Percentiles rank a stretch among this genome's conserved stretches.
phyloP scores from a whole-genome alignment of 2,329 filamentous ascomycete genomes.

The Hysterium pulicare region DNA sequence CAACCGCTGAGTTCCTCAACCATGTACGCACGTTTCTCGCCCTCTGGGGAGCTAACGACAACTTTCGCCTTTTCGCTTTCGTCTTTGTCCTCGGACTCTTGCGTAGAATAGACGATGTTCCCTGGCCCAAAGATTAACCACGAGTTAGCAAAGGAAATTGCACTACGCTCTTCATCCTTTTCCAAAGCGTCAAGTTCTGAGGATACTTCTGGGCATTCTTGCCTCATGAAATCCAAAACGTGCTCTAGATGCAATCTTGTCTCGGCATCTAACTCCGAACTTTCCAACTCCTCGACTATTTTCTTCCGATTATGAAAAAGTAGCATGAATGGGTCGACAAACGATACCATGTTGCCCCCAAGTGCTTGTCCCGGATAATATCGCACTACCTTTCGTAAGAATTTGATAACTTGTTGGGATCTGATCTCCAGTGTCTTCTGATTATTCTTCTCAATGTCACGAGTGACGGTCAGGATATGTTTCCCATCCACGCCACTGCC shows the following conservation, averaged over 20 bases:
- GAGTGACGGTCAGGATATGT: slow-evolving; percentile 1
- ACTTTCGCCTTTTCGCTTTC: not conserved
- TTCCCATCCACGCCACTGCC: not conserved
- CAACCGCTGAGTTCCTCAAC: not conserved
- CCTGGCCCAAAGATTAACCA: not conserved
- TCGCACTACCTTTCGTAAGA: not conserved
- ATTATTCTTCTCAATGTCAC: not conserved
- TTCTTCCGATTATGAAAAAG: slow-evolving; percentile 1
- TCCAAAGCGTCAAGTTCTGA: not conserved
- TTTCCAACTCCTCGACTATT: not conserved
- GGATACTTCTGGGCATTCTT: not conserved
- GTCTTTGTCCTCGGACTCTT: slow-evolving; percentile 1
- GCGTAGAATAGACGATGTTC: not conserved
- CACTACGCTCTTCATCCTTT: not conserved
- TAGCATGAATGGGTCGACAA: slow-evolving; percentile 1
- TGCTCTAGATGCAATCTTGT: not conserved
- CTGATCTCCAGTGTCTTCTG: not conserved
- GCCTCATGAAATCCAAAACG: not conserved
- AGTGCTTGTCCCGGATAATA: not conserved
- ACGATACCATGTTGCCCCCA: not conserved
- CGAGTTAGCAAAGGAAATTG: not conserved
- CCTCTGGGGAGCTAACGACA: not conserved
- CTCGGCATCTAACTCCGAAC: not conserved
- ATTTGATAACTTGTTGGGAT: not conserved
- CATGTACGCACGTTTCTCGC: slow-evolving; percentile 1